These are phyloP conservation scores for Saccharum hybrid DNA, from an alignment of 202 grass and related monocot genomes.

Conservation along the genomic window DNA sequence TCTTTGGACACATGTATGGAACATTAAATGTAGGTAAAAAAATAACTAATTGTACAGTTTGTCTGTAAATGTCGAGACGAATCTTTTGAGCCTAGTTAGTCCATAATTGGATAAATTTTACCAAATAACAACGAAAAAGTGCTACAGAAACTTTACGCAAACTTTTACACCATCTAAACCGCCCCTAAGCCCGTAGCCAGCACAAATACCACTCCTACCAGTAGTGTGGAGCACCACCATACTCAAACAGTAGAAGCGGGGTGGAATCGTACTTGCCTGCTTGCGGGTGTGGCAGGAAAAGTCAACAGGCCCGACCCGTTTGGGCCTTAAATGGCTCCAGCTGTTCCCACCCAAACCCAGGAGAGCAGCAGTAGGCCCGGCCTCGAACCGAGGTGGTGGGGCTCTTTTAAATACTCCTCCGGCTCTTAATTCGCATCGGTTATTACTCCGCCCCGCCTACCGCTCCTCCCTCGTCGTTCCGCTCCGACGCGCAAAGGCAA, in stretches of 20 bases:
- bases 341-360: constrained; percentile 70
- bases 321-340: constrained; percentile 81
- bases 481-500: constrained; percentile 1
- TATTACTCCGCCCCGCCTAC: constrained; percentile 45
- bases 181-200: too few species aligned
- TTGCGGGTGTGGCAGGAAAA: background rate
- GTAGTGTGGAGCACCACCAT: too few species aligned
- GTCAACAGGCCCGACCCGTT: constrained; percentile 38
- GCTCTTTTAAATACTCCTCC: constrained; percentile 54
- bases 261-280: background rate
- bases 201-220: background rate
- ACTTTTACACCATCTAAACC: too few species aligned
- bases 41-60: too few species aligned
- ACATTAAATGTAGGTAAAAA: too few species aligned
- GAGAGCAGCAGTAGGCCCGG: constrained; percentile 47
- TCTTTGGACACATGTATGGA: too few species aligned
- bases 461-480: too few species aligned
- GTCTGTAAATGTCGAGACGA: too few species aligned
- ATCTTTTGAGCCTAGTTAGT: too few species aligned
- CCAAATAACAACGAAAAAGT: too few species aligned
- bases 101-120: too few species aligned
- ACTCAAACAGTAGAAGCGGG: background rate
- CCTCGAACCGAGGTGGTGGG: constrained; percentile 43
- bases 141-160: too few species aligned
- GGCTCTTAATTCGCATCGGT: constrained; percentile 65